Evolutionary conservation across 345 rosid genomes (phyloP), one percentile per base, ranked within the genome.

Genomic region (Anastatica hierochuntica): DNA sequence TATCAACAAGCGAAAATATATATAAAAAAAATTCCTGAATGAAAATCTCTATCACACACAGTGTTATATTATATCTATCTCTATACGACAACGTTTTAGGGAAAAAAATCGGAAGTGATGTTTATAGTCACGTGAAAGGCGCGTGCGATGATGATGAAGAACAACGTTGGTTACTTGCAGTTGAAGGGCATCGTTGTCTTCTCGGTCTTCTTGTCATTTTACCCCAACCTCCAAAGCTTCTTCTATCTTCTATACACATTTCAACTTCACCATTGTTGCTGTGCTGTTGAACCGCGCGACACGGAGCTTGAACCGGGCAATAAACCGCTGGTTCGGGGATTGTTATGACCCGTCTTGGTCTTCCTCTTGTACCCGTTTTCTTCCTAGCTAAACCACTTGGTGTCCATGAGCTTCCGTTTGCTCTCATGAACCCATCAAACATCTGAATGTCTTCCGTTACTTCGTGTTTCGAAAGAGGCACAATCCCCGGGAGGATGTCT

Each of bases 181-280:
- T 65, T 55, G 56, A 55, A 2, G 73, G 76, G 69, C 72, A 81
- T 61, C 88, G 66, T 55, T 68, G 84, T 46, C 88, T 67, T 40
- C 81, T 79, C 5, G 82, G 90, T 24, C 92, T 83, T 76, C 92
- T 71, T 6, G 85, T 77, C 74, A 83, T 83, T 73, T 79, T 86
- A 44, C 95, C 95, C 95, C 95, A 86, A 40, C 88, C 85, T 16
- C 74, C 63, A 43, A 83, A 75, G 60, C 68, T 72, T 24, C 68
- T 72, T 24, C 61, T 62, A 40, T 84, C 85, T 40, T 74, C 82
- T 15, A 64, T 27, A 43, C 69, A 66, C 33, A 41, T 39, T 43
- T 79, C 82, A 14, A 10, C 33, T 39, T 74, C 67, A 33, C 68
- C 67, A 40, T 24, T 29, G 39, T 47, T 60, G 36, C 37, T 34